Evolutionary conservation across 306 rosid species (phyloP).

Genomic region (Herpetospermum pedunculosum): DNA sequence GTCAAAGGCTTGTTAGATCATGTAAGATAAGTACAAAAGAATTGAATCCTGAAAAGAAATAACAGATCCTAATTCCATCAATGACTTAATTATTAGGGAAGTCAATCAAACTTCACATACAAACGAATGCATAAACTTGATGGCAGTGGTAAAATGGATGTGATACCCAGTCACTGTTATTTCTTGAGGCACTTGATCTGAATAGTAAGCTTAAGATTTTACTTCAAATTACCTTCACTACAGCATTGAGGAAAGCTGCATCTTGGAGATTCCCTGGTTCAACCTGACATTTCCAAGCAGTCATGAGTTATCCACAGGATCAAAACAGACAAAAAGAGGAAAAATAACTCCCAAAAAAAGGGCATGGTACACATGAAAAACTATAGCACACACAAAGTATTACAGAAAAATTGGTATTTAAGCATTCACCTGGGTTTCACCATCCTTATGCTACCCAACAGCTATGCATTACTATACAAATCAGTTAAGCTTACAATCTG

Average conservation of each 20-base stretch:
- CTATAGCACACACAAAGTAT: not conserved
- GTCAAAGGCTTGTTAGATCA: not conserved
- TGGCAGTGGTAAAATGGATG: not conserved
- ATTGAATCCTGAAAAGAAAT: not conserved
- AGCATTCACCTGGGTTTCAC: not conserved
- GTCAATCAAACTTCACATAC: not conserved
- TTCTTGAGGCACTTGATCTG: not conserved
- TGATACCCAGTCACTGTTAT: not conserved
- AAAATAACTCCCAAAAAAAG: not conserved
- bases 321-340: not conserved
- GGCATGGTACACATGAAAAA: not conserved
- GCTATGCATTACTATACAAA: not conserved
- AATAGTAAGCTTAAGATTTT: not conserved
- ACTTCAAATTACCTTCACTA: constrained; percentile 60
- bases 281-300: constrained; percentile 41
- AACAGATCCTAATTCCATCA: not conserved
- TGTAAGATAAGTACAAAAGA: not conserved
- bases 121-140: not conserved
- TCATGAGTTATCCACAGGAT: not conserved
- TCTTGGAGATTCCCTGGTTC: constrained; percentile 56
- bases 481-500: not conserved
- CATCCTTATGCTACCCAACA: not conserved
- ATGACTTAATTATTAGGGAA: not conserved
- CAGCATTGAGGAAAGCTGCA: constrained; percentile 76
- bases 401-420: not conserved